Percentiles rank a stretch among this genome's conserved stretches.
Evolutionary conservation across 805 yeast species (phyloP).

Genomic region (Yueomyces sp.): DNA sequence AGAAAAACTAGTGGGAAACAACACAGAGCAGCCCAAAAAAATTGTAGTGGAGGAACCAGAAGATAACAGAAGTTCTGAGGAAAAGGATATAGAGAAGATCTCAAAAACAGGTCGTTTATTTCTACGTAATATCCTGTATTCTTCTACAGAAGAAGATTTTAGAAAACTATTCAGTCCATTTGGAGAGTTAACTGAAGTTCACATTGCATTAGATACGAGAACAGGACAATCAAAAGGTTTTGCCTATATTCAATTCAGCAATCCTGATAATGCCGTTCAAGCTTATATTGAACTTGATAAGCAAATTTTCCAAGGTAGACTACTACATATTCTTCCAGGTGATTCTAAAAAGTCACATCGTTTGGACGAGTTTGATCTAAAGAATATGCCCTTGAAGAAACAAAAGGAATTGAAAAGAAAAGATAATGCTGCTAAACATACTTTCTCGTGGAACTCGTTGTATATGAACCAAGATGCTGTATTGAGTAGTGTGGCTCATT

Average conservation of each 20-base stretch:
- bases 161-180: constrained; percentile 44
- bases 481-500: constrained; percentile 73
- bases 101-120: constrained; percentile 68
- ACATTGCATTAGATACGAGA: constrained; percentile 80
- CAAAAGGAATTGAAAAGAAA: constrained; percentile 77
- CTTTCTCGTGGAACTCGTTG: constrained; percentile 91
- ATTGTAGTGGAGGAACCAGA: constrained; percentile 7
- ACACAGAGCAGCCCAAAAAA: neutral
- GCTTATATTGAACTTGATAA: constrained; percentile 73
- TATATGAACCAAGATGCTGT: constrained; percentile 89
- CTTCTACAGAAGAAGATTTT: constrained; percentile 72
- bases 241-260: constrained; percentile 67
- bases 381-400: constrained; percentile 83
- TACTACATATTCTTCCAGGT: constrained; percentile 80
- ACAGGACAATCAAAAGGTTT: constrained; percentile 88
- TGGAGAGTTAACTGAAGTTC: constrained; percentile 79
- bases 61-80: constrained; percentile 29
- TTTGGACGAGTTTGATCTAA: constrained; percentile 81
- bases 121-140: constrained; percentile 71
- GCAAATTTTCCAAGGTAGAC: constrained; percentile 85
- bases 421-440: constrained; percentile 70
- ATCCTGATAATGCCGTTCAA: constrained; percentile 55
- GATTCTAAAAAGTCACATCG: constrained; percentile 69
- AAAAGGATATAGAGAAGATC: constrained; percentile 37
- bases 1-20: constrained; percentile 4